phyloP scores from a whole-genome alignment of 768 basidiomycete genomes.

The Boletus vinaceobasis region DNA sequence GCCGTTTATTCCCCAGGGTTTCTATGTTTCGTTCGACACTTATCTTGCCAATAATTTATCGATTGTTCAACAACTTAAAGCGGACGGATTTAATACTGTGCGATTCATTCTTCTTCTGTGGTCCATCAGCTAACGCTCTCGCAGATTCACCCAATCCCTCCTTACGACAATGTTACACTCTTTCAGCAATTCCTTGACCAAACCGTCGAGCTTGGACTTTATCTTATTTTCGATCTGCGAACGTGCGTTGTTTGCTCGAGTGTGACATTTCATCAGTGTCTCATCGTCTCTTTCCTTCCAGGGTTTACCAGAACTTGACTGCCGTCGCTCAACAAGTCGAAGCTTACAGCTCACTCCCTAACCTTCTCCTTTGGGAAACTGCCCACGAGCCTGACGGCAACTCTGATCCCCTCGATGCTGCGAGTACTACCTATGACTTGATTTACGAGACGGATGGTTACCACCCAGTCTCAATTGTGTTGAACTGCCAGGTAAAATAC shows the following conservation, averaged over 20 bases:
- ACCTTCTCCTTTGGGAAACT: conserved; percentile 70
- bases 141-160: conserved; percentile 69
- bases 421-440: conserved; percentile 41
- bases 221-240: conserved; percentile 81
- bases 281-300: conserved; percentile 1
- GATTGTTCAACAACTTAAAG: conserved; percentile 52
- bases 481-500: conserved; percentile 41
- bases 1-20: conserved; percentile 65
- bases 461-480: conserved; percentile 54
- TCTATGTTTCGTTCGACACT: conserved; percentile 60
- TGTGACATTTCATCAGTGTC: background rate
- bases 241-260: conserved; percentile 28
- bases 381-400: conserved; percentile 73
- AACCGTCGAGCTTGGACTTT: conserved; percentile 34
- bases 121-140: conserved; percentile 25
- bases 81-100: conserved; percentile 44
- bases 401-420: conserved; percentile 60
- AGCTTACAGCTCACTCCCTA: conserved; percentile 59
- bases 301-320: conserved; percentile 59
- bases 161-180: conserved; percentile 53
- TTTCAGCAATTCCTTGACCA: conserved; percentile 20
- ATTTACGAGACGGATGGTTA: conserved; percentile 53
- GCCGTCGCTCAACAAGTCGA: conserved; percentile 63
- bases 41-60: conserved; percentile 53
- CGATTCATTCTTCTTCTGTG: background rate